Percentiles rank a stretch among this genome's conserved stretches.
Evolutionary conservation across 2,329 filamentous ascomycete genomes (phyloP).

Genomic region (Trichoderma sp.): DNA sequence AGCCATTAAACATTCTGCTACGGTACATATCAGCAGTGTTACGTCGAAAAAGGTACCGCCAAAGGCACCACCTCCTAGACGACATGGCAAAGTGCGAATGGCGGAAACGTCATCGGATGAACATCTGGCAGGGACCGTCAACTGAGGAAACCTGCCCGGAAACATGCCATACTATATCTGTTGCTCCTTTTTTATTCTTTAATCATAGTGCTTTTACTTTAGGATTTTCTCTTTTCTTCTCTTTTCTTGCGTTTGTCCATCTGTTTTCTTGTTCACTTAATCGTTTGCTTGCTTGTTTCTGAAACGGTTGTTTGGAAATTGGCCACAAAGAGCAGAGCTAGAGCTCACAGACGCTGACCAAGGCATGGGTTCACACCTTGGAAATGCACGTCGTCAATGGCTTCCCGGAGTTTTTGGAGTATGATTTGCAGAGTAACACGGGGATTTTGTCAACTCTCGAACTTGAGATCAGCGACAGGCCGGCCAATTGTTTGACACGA

Average conservation of each 20-base stretch:
- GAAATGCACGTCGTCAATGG: not conserved
- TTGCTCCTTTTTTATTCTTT: not conserved
- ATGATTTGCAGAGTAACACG: not conserved
- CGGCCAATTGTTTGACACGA: slow-evolving; percentile 8
- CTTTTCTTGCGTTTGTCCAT: not conserved
- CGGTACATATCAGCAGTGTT: slow-evolving; percentile 34
- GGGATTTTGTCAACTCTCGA: not conserved
- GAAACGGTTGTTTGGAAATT: not conserved
- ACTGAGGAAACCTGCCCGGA: not conserved
- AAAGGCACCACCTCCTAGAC: slow-evolving; percentile 50
- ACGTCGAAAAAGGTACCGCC: slow-evolving; percentile 46
- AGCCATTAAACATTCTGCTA: slow-evolving; percentile 34
- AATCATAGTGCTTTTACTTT: not conserved
- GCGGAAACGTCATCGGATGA: slow-evolving; percentile 38
- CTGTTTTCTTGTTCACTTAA: not conserved
- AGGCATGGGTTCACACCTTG: not conserved
- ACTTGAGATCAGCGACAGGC: slow-evolving; percentile 17
- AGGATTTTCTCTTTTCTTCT: not conserved
- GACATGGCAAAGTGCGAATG: slow-evolving; percentile 46
- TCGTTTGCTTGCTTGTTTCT: not conserved
- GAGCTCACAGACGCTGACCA: not conserved
- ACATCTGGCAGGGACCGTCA: not conserved
- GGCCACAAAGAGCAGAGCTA: not conserved
- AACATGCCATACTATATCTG: not conserved
- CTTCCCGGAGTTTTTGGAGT: slow-evolving; percentile 17